phyloP scores from a whole-genome alignment of 2,329 filamentous ascomycete genomes.

The Hymenoscyphus scutula region DNA sequence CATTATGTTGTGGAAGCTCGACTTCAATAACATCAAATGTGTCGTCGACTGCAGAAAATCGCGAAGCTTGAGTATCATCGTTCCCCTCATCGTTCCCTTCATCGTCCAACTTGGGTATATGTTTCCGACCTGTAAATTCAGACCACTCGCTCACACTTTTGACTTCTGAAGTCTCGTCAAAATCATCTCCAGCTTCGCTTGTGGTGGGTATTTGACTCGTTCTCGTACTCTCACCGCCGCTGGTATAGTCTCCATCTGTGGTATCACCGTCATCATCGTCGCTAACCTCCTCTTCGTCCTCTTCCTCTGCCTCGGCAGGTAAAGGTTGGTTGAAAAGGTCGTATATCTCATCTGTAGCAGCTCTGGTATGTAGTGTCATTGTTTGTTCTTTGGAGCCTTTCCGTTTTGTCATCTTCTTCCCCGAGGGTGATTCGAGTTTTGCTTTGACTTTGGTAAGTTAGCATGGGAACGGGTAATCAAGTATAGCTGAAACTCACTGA shows the following conservation, averaged over 20 bases:
- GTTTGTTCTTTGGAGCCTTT: constrained; percentile 70
- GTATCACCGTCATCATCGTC: constrained; percentile 61
- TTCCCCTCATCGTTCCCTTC: constrained; percentile 29
- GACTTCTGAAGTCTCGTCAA: constrained; percentile 53
- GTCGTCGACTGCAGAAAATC: constrained; percentile 42
- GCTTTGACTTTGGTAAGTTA: constrained; percentile 69
- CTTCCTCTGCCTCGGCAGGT: constrained; percentile 31
- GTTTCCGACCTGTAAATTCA: constrained; percentile 74
- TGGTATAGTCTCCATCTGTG: constrained; percentile 74
- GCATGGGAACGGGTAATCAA: constrained; percentile 6
- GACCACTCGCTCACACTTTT: constrained; percentile 82
- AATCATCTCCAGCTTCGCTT: constrained; percentile 65
- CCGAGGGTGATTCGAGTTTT: constrained; percentile 84
- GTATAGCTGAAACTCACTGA: constrained; percentile 61
- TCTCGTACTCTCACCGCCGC: constrained; percentile 77
- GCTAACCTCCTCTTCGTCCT: constrained; percentile 38
- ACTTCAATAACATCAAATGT: constrained; percentile 34
- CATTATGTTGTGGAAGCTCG: constrained; percentile 31
- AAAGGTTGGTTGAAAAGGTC: constrained; percentile 92
- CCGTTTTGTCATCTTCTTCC: constrained; percentile 78
- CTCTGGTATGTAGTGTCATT: constrained; percentile 94
- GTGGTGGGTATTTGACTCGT: constrained; percentile 68
- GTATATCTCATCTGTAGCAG: constrained; percentile 96
- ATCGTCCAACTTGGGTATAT: constrained; percentile 53
- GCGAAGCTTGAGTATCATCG: constrained; percentile 40